Evolutionary conservation across 306 rosid species (phyloP), one percentile per base, ranked within the genome.

Genomic region (Urtica urens): DNA sequence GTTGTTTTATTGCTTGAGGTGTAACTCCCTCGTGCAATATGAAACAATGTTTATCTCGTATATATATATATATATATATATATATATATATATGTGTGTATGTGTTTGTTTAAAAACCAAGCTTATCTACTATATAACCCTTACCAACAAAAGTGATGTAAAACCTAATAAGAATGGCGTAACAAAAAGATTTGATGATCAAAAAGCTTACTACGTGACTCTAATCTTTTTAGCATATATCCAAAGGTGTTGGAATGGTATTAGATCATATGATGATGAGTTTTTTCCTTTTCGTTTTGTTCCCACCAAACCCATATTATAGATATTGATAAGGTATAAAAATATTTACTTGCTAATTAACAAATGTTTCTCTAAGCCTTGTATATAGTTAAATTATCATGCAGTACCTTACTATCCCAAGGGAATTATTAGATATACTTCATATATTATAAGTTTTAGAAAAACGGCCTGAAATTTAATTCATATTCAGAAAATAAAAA

Each of bases 271-370:
- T 4, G 16, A 15, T 8, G 55, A 3, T 16, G n/a, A 35, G n/a
- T 10, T 4, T 14, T 35, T 9, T 16, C 11, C 40, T 10, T 35
- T 35, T 31, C 10, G 14, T 19, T 9, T 2, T 10, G 38, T 18
- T n/a, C 26, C 37, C 55, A 49, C 29, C 57, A 51, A 51, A 33
- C 42, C 57, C 42, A 51, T 50, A 29, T 48, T 14, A 9, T 7
- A 48, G 16, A 19, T 44, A n/a, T 44, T 19, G 23, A 10, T 21
- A 11, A 4, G 7, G 8, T 8, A 0, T 46, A 2, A 24, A 14
- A 0, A 5, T 14, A 7, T 26, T 26, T 1, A 5, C 1, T 24
- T 47, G 7, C 13, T 12, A n/a, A 3, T n/a, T 27, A 2, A 46
- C 22, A 10, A 19, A 16, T 5, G 10, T 23, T 44, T 10, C 19